Evolutionary conservation across 768 basidiomycete species (phyloP).

Genomic region (Lactarius akahatsu): DNA sequence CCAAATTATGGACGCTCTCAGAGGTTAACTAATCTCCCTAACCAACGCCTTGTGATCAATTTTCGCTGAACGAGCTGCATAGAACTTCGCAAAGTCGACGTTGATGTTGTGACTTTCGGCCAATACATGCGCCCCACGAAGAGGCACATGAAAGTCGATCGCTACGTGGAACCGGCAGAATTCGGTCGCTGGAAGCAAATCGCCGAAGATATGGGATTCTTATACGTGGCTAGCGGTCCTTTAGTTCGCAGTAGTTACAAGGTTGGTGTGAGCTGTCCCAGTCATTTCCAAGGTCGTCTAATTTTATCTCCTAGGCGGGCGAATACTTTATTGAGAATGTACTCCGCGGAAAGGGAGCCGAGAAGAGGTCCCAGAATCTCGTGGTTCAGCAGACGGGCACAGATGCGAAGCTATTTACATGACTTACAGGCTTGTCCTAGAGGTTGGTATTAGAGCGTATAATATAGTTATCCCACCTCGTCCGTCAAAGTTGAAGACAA

Average conservation of each 20-base stretch:
- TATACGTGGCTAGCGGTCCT: slow-evolving; percentile 97
- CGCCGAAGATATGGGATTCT: slow-evolving; percentile 92
- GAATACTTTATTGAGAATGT: slow-evolving; percentile 96
- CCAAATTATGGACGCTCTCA: slow-evolving; percentile 77
- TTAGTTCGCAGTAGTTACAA: slow-evolving; percentile 96
- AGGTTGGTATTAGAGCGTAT: slow-evolving; percentile 1
- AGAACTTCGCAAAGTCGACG: slow-evolving; percentile 87
- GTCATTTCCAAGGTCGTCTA: slow-evolving; percentile 6
- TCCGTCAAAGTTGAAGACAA: not conserved
- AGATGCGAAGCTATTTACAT: slow-evolving; percentile 12
- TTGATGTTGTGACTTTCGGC: slow-evolving; percentile 98
- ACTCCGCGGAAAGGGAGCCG: slow-evolving; percentile 55
- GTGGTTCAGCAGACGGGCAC: slow-evolving; percentile 24
- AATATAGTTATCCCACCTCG: slow-evolving; percentile 1
- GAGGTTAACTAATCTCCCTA: slow-evolving; percentile 52
- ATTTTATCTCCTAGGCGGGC: slow-evolving; percentile 64
- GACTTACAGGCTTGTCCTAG: not conserved
- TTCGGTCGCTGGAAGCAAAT: slow-evolving; percentile 89
- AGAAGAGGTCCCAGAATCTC: slow-evolving; percentile 42
- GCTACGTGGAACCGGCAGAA: slow-evolving; percentile 91
- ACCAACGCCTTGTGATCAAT: slow-evolving; percentile 1
- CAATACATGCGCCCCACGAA: slow-evolving; percentile 99
- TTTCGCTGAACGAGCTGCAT: slow-evolving; percentile 27
- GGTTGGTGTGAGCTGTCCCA: slow-evolving; percentile 46
- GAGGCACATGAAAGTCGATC: slow-evolving; percentile 97